Evolutionary conservation across 371 early-diverging fungal genomes (phyloP).

Genomic region (Mortierella sp.): DNA sequence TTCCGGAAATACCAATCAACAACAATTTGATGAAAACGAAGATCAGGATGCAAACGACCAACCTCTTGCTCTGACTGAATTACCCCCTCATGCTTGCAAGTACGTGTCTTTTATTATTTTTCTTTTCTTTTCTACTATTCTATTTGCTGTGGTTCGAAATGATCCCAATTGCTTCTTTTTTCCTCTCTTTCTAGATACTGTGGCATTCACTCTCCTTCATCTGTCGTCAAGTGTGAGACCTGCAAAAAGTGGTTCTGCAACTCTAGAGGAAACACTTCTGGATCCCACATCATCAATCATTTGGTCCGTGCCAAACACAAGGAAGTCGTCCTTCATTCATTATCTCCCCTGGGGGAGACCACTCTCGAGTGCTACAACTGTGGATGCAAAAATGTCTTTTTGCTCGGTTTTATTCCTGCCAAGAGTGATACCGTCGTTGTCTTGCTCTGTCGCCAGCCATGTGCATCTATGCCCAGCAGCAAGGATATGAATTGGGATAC

Average conservation of each 20-base stretch:
- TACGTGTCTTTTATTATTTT: conserved; percentile 48
- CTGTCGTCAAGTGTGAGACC: conserved; percentile 94
- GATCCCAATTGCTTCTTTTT: background rate
- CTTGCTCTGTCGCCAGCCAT: conserved; percentile 94
- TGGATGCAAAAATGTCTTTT: conserved; percentile 95
- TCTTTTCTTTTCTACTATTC: background rate
- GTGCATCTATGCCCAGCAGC: conserved; percentile 88
- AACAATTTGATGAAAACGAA: conserved; percentile 53
- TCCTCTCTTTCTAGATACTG: conserved; percentile 74
- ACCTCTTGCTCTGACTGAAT: conserved; percentile 65
- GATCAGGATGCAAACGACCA: conserved; percentile 63
- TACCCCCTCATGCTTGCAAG: conserved; percentile 91
- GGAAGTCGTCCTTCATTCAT: conserved; percentile 92
- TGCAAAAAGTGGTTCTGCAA: conserved; percentile 99
- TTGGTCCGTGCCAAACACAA: conserved; percentile 96
- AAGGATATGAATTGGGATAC: conserved; percentile 98
- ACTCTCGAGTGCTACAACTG: conserved; percentile 98
- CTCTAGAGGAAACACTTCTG: conserved; percentile 90
- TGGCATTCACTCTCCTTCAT: conserved; percentile 90
- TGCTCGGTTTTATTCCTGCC: conserved; percentile 98
- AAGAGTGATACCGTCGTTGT: conserved; percentile 98
- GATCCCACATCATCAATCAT: conserved; percentile 97
- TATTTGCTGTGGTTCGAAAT: no score
- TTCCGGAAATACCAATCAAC: conserved; percentile 21
- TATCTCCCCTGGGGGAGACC: conserved; percentile 93